Evolutionary conservation across 257 asterid species (phyloP).

Genomic region (Linaria vulgaris): DNA sequence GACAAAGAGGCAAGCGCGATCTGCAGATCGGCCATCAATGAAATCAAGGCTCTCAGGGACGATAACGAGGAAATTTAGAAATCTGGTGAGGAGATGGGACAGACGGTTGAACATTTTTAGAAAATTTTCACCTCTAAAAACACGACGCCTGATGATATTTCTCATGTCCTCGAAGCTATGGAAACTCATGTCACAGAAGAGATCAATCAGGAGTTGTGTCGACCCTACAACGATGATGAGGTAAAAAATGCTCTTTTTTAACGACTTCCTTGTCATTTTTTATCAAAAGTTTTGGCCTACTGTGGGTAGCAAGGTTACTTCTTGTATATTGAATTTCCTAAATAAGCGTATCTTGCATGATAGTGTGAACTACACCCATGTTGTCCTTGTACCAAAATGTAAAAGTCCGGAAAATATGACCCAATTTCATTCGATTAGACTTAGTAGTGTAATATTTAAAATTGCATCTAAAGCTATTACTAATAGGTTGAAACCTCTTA

Average conservation of each 20-base stretch:
- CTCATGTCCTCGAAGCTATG: neutral
- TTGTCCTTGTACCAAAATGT: neutral
- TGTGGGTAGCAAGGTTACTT: neutral
- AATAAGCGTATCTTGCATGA: neutral
- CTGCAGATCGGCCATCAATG: no score
- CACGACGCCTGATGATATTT: neutral
- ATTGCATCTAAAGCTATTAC: no score
- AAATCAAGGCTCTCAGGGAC: no score
- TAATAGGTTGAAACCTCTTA: no score
- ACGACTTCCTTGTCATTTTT: neutral
- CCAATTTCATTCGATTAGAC: neutral
- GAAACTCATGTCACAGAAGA: neutral
- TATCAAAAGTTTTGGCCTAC: neutral
- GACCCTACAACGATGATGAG: neutral
- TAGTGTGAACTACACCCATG: neutral
- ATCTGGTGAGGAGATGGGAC: neutral
- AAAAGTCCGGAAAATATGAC: neutral
- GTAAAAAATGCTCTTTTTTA: neutral
- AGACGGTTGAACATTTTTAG: neutral
- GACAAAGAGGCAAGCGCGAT: no score
- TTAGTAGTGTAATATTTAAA: no score
- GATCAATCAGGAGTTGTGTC: neutral
- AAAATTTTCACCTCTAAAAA: neutral
- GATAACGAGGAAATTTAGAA: no score
- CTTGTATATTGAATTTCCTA: neutral